phyloP scores from a whole-genome alignment of 2,329 filamentous ascomycete species.

The Ophiostoma perfectum region DNA sequence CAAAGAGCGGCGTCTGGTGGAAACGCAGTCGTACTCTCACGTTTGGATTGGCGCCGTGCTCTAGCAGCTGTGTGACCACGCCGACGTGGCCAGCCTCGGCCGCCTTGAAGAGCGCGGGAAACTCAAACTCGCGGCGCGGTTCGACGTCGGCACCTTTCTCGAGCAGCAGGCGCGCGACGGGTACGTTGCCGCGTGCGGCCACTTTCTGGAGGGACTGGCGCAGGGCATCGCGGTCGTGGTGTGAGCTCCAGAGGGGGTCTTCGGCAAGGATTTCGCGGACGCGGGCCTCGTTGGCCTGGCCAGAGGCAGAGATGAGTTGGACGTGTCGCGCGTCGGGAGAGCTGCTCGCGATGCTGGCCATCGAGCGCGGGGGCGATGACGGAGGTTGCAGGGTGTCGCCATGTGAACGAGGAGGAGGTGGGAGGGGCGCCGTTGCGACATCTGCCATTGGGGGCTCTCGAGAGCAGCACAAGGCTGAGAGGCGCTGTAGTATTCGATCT shows the following conservation, averaged over 20 bases:
- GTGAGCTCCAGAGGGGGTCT: constrained; percentile 34
- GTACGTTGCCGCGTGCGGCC: constrained; percentile 35
- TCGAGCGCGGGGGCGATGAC: constrained; percentile 6
- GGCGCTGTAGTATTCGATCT: background rate
- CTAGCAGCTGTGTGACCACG: constrained; percentile 35
- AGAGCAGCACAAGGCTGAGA: background rate
- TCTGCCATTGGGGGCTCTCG: background rate
- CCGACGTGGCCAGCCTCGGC: constrained; percentile 36
- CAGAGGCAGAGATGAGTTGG: constrained; percentile 35
- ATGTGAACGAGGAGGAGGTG: background rate
- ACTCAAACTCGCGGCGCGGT: constrained; percentile 34
- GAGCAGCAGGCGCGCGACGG: constrained; percentile 37
- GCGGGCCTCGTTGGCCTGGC: constrained; percentile 36
- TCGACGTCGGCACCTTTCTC: constrained; percentile 37
- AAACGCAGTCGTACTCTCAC: constrained; percentile 29
- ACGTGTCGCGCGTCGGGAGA: constrained; percentile 37
- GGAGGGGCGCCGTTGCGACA: background rate
- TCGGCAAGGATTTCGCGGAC: constrained; percentile 36
- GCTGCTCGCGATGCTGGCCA: constrained; percentile 36
- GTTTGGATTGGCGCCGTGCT: constrained; percentile 33
- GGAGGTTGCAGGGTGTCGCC: background rate
- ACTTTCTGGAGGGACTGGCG: constrained; percentile 38
- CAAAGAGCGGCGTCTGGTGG: constrained; percentile 37
- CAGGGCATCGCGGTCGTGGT: constrained; percentile 35
- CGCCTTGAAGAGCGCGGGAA: constrained; percentile 37